Evolutionary conservation across 129 eudicot genomes (phyloP), one percentile per base, ranked within the genome.

Genomic region (Saposhnikovia divaricata): DNA sequence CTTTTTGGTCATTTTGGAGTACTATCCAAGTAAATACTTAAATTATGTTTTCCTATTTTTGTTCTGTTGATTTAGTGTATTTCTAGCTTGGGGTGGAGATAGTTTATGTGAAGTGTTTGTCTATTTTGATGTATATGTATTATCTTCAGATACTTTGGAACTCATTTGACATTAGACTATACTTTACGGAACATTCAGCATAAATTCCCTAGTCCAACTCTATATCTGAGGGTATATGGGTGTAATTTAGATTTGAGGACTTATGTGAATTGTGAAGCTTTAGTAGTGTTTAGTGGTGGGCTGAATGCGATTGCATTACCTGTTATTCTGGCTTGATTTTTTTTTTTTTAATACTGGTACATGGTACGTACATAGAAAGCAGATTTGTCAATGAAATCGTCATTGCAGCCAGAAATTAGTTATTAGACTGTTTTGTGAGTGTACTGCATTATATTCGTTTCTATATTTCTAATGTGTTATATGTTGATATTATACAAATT

Each of bases 1-100:
- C 42, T 55, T 66, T 66, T 66, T 66, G 40, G 72, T 66, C 72
- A 28, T 78, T 57, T 43, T 23, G 48, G 76, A 84, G 31, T 59
- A 77, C 25, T 28, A 4, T 70, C 44, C 73, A 72, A 55, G 4
- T 9, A 72, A 61, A 15, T 4, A 3, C 4, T 51, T 15, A 11
- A 46, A 34, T 50, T 50, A 18, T 51, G 59, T 19, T 21, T 0
- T 4, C 61, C 61, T 53, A 19, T 19, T 19, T 53, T 19, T 16
- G 21, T 53, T 53, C 61, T 53, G 25, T 53, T 5, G 10, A 53
- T 53, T 5, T 53, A 6, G 0, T 53, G 61, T 53, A 19, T 18
- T 53, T 5, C 25, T 53, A 53, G 61, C 25, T 19, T 6, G 25
- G 61, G 61, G 61, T 19, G 61, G 61, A 53, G 10, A 53, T 53